These are phyloP conservation scores for Isoetes engelmannii DNA, from an alignment of 83 land plant genomes.

Conservation along the genomic window DNA sequence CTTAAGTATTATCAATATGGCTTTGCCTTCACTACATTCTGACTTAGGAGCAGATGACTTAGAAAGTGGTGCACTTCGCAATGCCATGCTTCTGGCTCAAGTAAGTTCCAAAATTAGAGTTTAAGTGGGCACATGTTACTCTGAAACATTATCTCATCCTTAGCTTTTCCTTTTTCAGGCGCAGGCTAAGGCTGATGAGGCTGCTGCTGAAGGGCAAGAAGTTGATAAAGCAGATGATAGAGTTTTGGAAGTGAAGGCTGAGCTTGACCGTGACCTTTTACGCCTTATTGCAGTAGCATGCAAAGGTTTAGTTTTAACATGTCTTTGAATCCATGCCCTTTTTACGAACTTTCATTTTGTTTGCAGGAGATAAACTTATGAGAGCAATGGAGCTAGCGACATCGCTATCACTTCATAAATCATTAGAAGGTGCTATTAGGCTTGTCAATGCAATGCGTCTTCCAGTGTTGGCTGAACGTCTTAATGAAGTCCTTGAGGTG, in stretches of 20 bases:
- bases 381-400: conserved; percentile 81
- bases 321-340: conserved; percentile 9
- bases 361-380: conserved; percentile 83
- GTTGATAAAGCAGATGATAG: conserved; percentile 51
- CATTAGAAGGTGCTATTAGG: conserved; percentile 83
- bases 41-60: conserved; percentile 80
- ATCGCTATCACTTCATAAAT: conserved; percentile 61
- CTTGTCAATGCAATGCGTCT: conserved; percentile 78
- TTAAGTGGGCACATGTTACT: neutral
- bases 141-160: neutral
- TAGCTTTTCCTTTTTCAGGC: conserved; percentile 51
- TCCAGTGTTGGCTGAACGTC: conserved; percentile 75
- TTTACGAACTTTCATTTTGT: neutral
- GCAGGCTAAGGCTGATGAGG: conserved; percentile 50
- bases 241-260: conserved; percentile 61
- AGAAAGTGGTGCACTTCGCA: conserved; percentile 68
- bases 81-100: conserved; percentile 52
- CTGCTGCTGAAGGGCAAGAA: conserved; percentile 40
- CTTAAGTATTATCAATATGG: conserved; percentile 48
- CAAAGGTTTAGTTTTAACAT: conserved; percentile 46
- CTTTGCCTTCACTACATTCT: conserved; percentile 73
- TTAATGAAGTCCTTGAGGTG: conserved; percentile 74
- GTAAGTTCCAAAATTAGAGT: conserved; percentile 26
- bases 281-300: conserved; percentile 84
- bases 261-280: conserved; percentile 74